Evolutionary conservation across 140 eudicot species (phyloP).

Genomic region (Oenanthe javanica): DNA sequence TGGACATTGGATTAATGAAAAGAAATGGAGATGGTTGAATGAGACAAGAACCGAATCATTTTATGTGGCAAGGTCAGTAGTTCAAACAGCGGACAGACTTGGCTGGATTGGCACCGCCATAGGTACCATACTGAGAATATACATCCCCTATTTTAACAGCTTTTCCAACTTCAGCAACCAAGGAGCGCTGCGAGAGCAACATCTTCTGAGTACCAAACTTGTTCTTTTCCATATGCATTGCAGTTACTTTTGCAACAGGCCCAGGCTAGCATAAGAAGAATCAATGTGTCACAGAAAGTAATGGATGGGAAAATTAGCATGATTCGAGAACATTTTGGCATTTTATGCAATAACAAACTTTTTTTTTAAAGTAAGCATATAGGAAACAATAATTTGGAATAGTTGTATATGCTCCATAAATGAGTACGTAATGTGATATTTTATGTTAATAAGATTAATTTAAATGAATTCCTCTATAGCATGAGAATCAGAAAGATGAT

Average conservation of each 20-base stretch:
- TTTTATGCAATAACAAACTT: not conserved
- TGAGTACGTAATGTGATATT: not conserved
- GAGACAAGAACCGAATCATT: not conserved
- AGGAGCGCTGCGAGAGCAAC: not conserved
- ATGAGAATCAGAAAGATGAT: not conserved
- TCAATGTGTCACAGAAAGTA: not conserved
- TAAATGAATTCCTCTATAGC: not conserved
- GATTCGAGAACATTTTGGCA: not conserved
- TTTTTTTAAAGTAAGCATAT: not conserved
- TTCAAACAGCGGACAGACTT: constrained; percentile 1
- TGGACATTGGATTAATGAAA: not conserved
- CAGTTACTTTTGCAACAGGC: not conserved
- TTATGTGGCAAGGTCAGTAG: not conserved
- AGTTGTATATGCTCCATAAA: not conserved
- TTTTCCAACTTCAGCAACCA: constrained; percentile 11
- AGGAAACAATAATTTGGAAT: not conserved
- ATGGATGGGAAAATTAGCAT: not conserved
- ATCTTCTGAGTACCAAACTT: constrained; percentile 3
- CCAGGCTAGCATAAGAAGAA: constrained; percentile 7
- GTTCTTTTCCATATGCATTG: not conserved
- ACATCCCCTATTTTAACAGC: constrained; percentile 2
- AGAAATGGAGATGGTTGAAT: not conserved
- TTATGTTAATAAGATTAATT: not conserved
- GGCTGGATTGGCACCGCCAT: not conserved
- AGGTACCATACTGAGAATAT: not conserved